A percentile compares a stretch with the other conserved stretches of the same genome.
Evolutionary conservation across 2,329 filamentous ascomycete genomes (phyloP).

Genomic region (Botryotinia globosa): DNA sequence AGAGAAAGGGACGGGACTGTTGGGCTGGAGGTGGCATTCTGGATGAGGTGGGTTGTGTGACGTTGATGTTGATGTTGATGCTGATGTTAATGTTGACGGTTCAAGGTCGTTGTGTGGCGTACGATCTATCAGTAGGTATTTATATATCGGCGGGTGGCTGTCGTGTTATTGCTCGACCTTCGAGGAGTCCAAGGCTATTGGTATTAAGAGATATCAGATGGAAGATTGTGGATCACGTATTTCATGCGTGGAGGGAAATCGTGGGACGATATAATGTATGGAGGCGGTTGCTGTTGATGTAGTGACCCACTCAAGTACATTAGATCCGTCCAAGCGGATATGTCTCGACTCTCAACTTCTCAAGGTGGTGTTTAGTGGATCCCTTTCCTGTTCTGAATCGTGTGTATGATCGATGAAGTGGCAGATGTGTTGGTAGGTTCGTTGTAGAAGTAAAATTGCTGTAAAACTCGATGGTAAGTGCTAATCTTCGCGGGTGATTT

Average conservation of each 20-base stretch:
- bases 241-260: neutral
- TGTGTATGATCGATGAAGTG: slow-evolving; percentile 2
- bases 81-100: no score
- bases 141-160: neutral
- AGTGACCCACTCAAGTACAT: neutral
- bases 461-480: neutral
- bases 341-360: no score
- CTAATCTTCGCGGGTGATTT: neutral
- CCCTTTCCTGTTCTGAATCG: neutral
- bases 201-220: neutral
- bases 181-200: neutral
- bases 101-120: neutral
- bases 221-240: slow-evolving; percentile 2
- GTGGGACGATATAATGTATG: neutral
- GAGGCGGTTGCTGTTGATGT: neutral
- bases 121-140: neutral
- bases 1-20: slow-evolving; percentile 36
- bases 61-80: neutral
- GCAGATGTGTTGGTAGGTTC: slow-evolving; percentile 5
- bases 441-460: neutral
- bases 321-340: slow-evolving; percentile 1
- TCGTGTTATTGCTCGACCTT: neutral
- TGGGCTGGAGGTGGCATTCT: slow-evolving; percentile 33
- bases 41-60: neutral
- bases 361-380: neutral